Evolutionary conservation across 352 stramenopile genomes (phyloP), one percentile per base, ranked within the genome.

Genomic region (Pythium sp.): DNA sequence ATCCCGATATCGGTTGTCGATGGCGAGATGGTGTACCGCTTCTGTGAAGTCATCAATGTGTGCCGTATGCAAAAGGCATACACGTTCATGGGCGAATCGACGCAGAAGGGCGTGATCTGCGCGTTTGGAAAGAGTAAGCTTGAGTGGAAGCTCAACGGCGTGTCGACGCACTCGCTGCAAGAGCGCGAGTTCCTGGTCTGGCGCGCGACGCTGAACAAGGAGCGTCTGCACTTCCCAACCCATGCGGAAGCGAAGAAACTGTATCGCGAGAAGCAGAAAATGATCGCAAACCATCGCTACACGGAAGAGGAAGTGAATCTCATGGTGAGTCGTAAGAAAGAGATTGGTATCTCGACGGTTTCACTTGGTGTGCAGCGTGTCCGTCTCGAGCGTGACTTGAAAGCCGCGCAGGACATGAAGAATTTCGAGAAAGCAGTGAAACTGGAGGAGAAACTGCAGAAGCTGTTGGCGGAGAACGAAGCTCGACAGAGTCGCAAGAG

Each of bases 361-460:
- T 89, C 86, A 15, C 67, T 95, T 3, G 79, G 84, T 57, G 87
- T 92, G 32, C 86, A 93, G 69, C 82, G 82, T 38, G 86, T 95
- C 28, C 87, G 87, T 32, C 72, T 95, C 43, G 87, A 95, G 66
- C 84, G 87, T 36, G 87, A 93, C 67, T 64, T 95, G 14, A 76
- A 79, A 41, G 87, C 87, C 54, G 87, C 87, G 22, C 86, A 93
- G 65, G 82, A 90, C 55, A 92, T 92, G 81, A 92, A 93, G 69
- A 93, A 95, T 69, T 95, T 92, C 66, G 86, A 92, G 34, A 95
- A 95, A 59, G 86, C 87, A 6, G 60, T 95, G 22, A 75, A 86
- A 49, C 73, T 95, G 0, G 87, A 95, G 58, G 86, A 80, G 51
- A 72, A 77, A 20, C 67, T 93, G 46, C 81, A 91, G 30, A 80